Evolutionary conservation across 2,329 filamentous ascomycete species (phyloP), one percentile per base, ranked within the genome.

Genomic region (Ophiostoma montium): DNA sequence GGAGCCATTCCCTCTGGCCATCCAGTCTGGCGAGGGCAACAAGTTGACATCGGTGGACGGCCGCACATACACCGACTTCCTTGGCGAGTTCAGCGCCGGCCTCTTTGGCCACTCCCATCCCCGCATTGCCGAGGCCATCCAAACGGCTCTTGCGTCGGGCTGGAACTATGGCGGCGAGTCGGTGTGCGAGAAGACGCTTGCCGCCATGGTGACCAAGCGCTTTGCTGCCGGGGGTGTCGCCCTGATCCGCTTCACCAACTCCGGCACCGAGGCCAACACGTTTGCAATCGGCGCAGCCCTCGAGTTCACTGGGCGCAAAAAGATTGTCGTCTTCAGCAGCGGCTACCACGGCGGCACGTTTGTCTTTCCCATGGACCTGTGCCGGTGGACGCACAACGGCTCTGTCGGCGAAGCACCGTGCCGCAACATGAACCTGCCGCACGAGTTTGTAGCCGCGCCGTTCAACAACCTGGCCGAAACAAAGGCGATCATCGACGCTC

Each of bases 231-330:
- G 38, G 9, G 58, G 62, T 0, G 60, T 80, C 7, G 75, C 80
- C 7, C 65, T 67, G 6, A 60, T 81, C 3, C 67, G 79, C 0
- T 82, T 82, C 60, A 72, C 72, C 32, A 82, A 82, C 60, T 80
- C 76, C 0, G 78, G 78, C 2, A 83, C 79, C 0, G 79, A 82
- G 61, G 76, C 77, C 5, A 81, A 76, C 46, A 64, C 74, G 3
- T 70, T 75, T 58, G 75, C 75, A 2, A 57, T 82, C 2, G 70
- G 69, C 11, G 68, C 67, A 1, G 77, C 75, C 0, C 67, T 70
- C 6, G 62, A 62, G 21, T 74, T 63, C 44, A 65, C 64, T 2
- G 58, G 59, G 1, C 67, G 67, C 35, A 62, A 60, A 23, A 72
- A 70, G 58, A 62, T 76, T 2, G 53, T 75, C 2, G 78, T 79